A percentile compares a stretch with the other conserved stretches of the same genome.
phyloP scores from a whole-genome alignment of 148 eudicot genomes.

The Cornus florida region DNA sequence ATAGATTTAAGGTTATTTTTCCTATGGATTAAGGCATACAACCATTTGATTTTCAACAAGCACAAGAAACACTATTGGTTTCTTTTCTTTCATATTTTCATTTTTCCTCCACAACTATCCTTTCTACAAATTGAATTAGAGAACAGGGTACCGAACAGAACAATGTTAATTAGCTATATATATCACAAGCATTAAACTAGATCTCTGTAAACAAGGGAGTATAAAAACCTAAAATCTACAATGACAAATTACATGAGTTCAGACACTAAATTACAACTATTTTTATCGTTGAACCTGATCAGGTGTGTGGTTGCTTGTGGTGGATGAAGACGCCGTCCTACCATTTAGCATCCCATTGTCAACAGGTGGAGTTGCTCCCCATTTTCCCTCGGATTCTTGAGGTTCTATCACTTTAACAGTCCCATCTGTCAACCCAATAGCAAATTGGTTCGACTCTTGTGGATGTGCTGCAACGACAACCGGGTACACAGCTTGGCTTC shows the following conservation, averaged over 20 bases:
- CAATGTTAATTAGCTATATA: neutral
- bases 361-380: conserved; percentile 78
- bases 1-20: no score
- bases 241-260: conserved; percentile 11
- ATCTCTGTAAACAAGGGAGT: neutral
- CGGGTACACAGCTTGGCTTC: conserved; percentile 69
- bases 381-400: conserved; percentile 66
- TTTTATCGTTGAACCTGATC: conserved; percentile 69
- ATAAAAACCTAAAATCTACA: conserved; percentile 26
- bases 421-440: conserved; percentile 74
- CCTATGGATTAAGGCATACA: no score
- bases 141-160: no score
- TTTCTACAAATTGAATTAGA: no score
- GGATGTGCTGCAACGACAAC: conserved; percentile 71
- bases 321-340: conserved; percentile 62
- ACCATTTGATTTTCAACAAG: no score
- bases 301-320: conserved; percentile 61
- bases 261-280: conserved; percentile 11
- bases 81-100: no score
- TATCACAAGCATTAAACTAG: neutral
- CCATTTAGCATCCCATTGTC: conserved; percentile 67
- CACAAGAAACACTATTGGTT: no score
- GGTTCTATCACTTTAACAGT: conserved; percentile 81
- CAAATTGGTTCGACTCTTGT: conserved; percentile 81
- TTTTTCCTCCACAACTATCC: no score